These are phyloP conservation scores for Xerophyta viscosa DNA, from an alignment of 106 monocot genomes.

Conservation along the genomic window DNA sequence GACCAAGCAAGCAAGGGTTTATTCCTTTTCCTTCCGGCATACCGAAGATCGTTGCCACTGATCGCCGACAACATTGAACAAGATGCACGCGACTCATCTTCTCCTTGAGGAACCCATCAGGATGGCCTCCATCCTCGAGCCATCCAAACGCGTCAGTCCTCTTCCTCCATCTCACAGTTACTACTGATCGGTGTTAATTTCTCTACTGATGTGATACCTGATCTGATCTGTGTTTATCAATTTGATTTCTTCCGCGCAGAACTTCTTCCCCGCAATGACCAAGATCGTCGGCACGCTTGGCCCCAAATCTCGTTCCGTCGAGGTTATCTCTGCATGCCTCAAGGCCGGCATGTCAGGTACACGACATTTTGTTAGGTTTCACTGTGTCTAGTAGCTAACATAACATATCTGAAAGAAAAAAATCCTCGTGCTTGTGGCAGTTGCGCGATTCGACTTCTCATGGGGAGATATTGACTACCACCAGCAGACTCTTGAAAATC, in stretches of 20 bases:
- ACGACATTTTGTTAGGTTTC: not conserved
- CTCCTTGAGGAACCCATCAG: slow-evolving; percentile 96
- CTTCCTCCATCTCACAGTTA: not conserved
- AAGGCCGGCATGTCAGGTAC: slow-evolving; percentile 98
- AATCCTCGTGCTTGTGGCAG: slow-evolving; percentile 25
- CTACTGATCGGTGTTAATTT: not conserved
- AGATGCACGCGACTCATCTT: slow-evolving; percentile 76
- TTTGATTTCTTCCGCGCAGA: slow-evolving; percentile 33
- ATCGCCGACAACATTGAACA: not conserved
- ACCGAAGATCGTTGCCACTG: not conserved
- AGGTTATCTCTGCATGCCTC: slow-evolving; percentile 87
- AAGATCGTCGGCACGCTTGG: slow-evolving; percentile 98
- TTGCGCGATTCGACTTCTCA: slow-evolving; percentile 95
- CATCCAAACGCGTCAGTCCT: slow-evolving; percentile 63
- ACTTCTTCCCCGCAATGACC: slow-evolving; percentile 97
- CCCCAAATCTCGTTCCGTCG: slow-evolving; percentile 78
- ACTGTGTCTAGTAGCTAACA: too few relatives aligned
- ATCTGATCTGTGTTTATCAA: not conserved
- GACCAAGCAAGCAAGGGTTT: too few relatives aligned
- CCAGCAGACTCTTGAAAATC: slow-evolving; percentile 89
- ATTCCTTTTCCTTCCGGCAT: not conserved
- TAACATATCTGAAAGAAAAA: too few relatives aligned
- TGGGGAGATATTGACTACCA: slow-evolving; percentile 88
- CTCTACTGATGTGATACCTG: not conserved
- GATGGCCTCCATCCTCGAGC: slow-evolving; percentile 98